phyloP scores from a whole-genome alignment of 306 rosid genomes.

The Acacia acuminata region DNA sequence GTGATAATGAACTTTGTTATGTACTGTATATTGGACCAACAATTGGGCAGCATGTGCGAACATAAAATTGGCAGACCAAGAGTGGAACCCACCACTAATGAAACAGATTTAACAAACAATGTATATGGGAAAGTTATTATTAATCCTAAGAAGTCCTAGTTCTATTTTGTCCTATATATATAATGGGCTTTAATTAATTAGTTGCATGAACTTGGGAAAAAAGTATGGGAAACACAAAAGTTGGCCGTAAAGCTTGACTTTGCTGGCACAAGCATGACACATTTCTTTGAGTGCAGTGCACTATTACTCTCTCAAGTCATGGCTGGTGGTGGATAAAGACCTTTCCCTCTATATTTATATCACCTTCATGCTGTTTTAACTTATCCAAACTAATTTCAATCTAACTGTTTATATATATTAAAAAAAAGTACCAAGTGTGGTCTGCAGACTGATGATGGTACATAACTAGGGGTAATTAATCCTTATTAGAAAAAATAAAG shows the following conservation, averaged over 20 bases:
- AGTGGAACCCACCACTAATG: slow-evolving; percentile 48
- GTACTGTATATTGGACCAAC: slow-evolving; percentile 37
- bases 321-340: slow-evolving; percentile 54
- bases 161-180: background rate
- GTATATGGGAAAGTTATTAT: slow-evolving; percentile 19
- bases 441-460: background rate
- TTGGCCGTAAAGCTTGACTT: slow-evolving; percentile 98
- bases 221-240: slow-evolving; percentile 54
- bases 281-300: slow-evolving; percentile 95
- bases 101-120: slow-evolving; percentile 22
- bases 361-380: slow-evolving; percentile 9
- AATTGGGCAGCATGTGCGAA: slow-evolving; percentile 55
- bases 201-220: slow-evolving; percentile 51
- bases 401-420: background rate
- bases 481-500: background rate
- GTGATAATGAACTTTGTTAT: slow-evolving; percentile 38
- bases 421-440: background rate
- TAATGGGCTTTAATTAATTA: background rate
- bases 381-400: background rate
- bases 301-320: slow-evolving; percentile 44
- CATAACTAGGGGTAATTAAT: background rate
- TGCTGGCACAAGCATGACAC: slow-evolving; percentile 69
- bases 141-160: slow-evolving; percentile 29
- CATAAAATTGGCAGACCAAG: slow-evolving; percentile 59
- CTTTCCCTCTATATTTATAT: slow-evolving; percentile 8